Base-by-base conservation (phyloP, 2,329 filamentous ascomycete species). In the Fusarium cyanostomum region DNA sequence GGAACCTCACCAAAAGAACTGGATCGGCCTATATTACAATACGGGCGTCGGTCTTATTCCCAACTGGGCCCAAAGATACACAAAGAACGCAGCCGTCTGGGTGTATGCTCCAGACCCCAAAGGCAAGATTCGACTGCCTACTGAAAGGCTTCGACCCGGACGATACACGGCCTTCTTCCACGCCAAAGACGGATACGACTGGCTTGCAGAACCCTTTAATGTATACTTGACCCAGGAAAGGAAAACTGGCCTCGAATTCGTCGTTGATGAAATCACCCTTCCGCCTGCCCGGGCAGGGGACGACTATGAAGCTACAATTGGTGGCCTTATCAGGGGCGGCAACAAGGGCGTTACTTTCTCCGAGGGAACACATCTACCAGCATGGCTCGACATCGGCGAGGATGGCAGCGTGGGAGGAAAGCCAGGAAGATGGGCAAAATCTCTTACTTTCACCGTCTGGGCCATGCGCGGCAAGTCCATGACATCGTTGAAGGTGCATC, bases 21-120 rank as follows among this genome's bases (percentile, higher is more conserved):
- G 77, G 77, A 68, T 79, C n/a, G 77, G 72, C 11, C 39, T 79
- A 2, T 78, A 74, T 50, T 39, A 64, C 24, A 56, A 70, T 8
- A 67, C 63, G 4, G 70, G 67, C 16, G 74, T 73, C 31, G 75
- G 70, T 1, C 74, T 76, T 0, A 67, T 71, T 5, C 63, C 75
- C n/a, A 66, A 74, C 28, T 26, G 26, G 33, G 51, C 24, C 13
- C 52, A 64, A 15, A 67, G 64, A 7, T 63, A 66, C 18, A 52
- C 57, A 1, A 48, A 57, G 0, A 28, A 35, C 18, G 72, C 76
- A 1, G 44, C 76, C 11, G 52, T 54, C 2, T 79, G 76, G 77
- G 53, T 49, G 0, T 78, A 75, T 44, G 73, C 73, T 2, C 70
- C 71, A 0, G 58, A 60, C 1, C 24, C 51, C 7, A 41, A 69